Evolutionary conservation across 2,329 filamentous ascomycete genomes (phyloP), one percentile per base, ranked within the genome.

Genomic region (Botrytis pseudocinerea): DNA sequence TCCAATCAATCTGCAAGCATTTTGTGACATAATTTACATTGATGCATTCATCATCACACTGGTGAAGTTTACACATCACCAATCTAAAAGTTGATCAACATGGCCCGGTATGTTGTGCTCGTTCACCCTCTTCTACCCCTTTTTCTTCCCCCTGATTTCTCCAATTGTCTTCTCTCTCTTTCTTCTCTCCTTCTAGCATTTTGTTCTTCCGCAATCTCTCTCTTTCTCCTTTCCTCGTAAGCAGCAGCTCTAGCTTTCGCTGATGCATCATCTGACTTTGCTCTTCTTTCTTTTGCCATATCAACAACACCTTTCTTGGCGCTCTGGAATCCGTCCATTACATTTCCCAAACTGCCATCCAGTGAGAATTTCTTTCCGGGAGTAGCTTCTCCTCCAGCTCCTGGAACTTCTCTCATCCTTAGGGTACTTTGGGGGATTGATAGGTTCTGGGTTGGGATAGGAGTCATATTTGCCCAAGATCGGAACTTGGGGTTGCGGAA

Each of bases 401-500:
- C 38, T 9, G 48, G 18, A 32, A 44, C 10, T 25, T 57, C 48
- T 32, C 38, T 69, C 65, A 69, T 69, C 25, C 35, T 69, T n/a
- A 69, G n/a, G n/a, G 48, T 57, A 1, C 22, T 57, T 20, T 57
- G 16, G 12, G 65, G 28, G 44, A 48, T 20, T 44, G 48, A 42
- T 32, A 69, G 4, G 73, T 68, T 16, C 66, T 63, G n/a, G 70
- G 74, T 32, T 69, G 76, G 74, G 4, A 76, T 44, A 5, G 77
- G 76, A n/a, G 76, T 70, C 72, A 87, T 82, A 32, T 83, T 82
- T 22, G 83, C 78, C 73, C 75, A 77, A 1, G 75, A 72, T 54
- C 85, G 82, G 75, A 86, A 80, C 76, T 77, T 78, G 8, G 79
- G 74, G 64, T 81, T 81, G 75, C 83, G 82, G 74, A 89, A 82